Conservation (phyloP, 2,329 filamentous ascomycete genomes). For the Fusarium multiceps region DNA sequence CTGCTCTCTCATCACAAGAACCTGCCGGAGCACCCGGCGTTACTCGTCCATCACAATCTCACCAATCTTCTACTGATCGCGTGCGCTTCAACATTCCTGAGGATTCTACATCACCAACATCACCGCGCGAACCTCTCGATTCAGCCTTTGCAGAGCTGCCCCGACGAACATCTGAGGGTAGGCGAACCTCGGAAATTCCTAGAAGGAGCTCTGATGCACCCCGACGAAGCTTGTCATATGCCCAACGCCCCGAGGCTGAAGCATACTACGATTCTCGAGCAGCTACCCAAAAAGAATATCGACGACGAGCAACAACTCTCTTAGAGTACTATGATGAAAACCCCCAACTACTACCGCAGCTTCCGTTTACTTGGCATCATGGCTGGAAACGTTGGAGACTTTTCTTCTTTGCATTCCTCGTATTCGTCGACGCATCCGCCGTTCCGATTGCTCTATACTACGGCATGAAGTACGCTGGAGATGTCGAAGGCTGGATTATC, state of each 20-base stretch:
- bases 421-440: constrained; percentile 58
- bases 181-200: constrained; percentile 32
- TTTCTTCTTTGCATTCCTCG: constrained; percentile 59
- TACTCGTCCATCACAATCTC: constrained; percentile 33
- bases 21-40: constrained; percentile 11
- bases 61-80: constrained; percentile 19
- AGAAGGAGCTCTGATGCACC: constrained; percentile 42
- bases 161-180: constrained; percentile 39
- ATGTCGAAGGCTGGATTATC: constrained; percentile 56
- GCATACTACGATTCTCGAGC: constrained; percentile 57
- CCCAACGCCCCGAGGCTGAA: constrained; percentile 48
- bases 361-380: constrained; percentile 57
- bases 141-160: constrained; percentile 35
- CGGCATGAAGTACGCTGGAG: constrained; percentile 56
- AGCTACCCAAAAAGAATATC: constrained; percentile 51
- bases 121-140: constrained; percentile 27
- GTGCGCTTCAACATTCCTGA: constrained; percentile 38
- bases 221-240: constrained; percentile 52
- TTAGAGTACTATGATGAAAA: constrained; percentile 56
- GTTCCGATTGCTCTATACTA: constrained; percentile 66
- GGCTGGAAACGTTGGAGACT: constrained; percentile 57
- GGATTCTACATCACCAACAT: constrained; percentile 7
- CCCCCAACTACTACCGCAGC: constrained; percentile 53
- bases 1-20: constrained; percentile 35
- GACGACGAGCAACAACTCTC: constrained; percentile 51